These are phyloP conservation scores for Xylaria longipes DNA, from an alignment of 495 filamentous ascomycete species.

Conservation along the genomic window DNA sequence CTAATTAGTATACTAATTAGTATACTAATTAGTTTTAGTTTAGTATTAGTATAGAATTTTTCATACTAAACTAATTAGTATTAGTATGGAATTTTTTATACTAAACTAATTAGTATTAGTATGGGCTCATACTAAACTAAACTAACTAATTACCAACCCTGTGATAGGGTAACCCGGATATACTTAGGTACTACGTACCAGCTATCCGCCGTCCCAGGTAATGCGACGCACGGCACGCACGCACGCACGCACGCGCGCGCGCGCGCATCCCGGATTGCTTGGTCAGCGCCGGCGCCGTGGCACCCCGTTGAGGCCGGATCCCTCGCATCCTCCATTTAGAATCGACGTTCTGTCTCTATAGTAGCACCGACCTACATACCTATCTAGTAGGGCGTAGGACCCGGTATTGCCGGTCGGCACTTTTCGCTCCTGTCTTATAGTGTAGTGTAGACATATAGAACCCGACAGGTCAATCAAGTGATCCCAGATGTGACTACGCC, in stretches of 20 bases:
- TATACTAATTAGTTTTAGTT: too few species aligned
- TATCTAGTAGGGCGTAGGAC: too few species aligned
- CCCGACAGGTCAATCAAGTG: too few species aligned
- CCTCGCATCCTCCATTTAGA: neutral
- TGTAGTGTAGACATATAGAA: neutral
- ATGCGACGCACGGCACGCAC: neutral
- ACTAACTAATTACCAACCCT: too few species aligned
- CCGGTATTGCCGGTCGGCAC: neutral
- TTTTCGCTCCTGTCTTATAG: neutral
- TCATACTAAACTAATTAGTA: too few species aligned
- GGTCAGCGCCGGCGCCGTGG: slow-evolving; percentile 2
- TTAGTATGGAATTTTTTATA: too few species aligned
- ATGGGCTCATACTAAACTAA: too few species aligned
- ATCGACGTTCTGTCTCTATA: neutral
- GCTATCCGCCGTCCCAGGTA: neutral
- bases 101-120: too few species aligned
- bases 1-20: too few species aligned
- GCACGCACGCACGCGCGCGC: too few species aligned
- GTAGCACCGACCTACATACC: neutral
- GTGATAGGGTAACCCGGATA: neutral
- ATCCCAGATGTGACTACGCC: neutral
- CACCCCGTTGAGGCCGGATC: neutral
- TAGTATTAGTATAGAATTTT: too few species aligned
- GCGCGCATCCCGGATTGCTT: neutral
- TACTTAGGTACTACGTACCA: neutral